Conservation (phyloP, 306 rosid species). For the Ammopiptanthus mongolicus region DNA sequence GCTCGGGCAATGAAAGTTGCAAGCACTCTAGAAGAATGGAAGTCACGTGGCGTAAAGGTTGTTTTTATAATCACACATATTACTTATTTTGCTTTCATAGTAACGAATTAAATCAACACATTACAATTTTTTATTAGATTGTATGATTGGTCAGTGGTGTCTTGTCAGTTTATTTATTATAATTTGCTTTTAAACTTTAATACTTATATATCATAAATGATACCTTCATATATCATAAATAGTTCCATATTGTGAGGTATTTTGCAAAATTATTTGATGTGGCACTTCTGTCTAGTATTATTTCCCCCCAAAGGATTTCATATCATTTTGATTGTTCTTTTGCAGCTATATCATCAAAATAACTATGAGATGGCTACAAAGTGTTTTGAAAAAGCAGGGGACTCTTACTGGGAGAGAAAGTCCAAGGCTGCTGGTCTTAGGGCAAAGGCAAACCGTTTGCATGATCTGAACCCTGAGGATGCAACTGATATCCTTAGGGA, state of each 20-base stretch:
- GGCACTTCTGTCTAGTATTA: too few species aligned
- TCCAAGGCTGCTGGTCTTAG: slow-evolving; percentile 65
- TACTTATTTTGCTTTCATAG: not conserved
- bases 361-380: slow-evolving; percentile 70
- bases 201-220: not conserved
- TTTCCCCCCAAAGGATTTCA: too few species aligned
- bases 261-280: not conserved
- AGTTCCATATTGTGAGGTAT: not conserved
- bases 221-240: not conserved
- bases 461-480: slow-evolving; percentile 32
- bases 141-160: not conserved
- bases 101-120: not conserved
- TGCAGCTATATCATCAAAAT: slow-evolving; percentile 53
- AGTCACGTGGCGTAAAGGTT: slow-evolving; percentile 67
- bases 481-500: slow-evolving; percentile 49
- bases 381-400: slow-evolving; percentile 78
- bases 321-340: not conserved
- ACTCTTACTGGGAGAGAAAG: slow-evolving; percentile 63
- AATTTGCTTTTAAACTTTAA: not conserved
- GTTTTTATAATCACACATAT: not conserved
- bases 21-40: slow-evolving; percentile 74
- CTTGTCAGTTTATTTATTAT: not conserved
- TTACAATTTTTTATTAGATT: not conserved
- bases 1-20: slow-evolving; percentile 75
- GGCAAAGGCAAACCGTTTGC: slow-evolving; percentile 48